These are phyloP conservation scores for Chaetomium fimeti DNA, from an alignment of 495 filamentous ascomycete genomes.

Conservation along the genomic window DNA sequence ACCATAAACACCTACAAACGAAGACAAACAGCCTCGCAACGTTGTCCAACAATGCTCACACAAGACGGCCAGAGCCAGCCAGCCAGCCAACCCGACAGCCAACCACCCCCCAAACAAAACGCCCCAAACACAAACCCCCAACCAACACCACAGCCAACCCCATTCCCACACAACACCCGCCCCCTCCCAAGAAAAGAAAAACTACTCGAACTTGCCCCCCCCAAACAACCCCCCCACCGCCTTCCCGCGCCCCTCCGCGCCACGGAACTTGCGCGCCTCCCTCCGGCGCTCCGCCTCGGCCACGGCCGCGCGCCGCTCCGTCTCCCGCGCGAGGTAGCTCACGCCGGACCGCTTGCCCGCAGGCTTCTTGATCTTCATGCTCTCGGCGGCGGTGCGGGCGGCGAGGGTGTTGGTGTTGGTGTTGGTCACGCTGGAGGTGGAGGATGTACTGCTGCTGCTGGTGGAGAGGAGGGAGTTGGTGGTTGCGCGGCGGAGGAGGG, in stretches of 20 bases:
- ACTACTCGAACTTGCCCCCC: slow-evolving; percentile 49
- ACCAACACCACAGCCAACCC: neutral
- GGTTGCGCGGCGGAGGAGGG: slow-evolving; percentile 74
- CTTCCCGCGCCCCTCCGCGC: slow-evolving; percentile 51
- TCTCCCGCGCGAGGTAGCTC: slow-evolving; percentile 79
- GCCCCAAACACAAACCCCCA: neutral
- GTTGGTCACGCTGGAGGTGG: slow-evolving; percentile 1
- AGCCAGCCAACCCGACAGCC: neutral
- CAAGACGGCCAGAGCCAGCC: neutral
- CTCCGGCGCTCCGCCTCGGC: slow-evolving; percentile 61
- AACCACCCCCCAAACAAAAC: neutral
- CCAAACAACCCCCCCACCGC: slow-evolving; percentile 54
- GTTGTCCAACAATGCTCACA: neutral
- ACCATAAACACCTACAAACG: neutral
- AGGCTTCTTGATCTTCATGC: slow-evolving; percentile 65
- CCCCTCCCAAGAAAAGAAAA: neutral
- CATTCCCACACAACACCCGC: neutral
- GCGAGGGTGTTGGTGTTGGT: slow-evolving; percentile 14
- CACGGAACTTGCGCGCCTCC: slow-evolving; percentile 67
- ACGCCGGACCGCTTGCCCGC: slow-evolving; percentile 60
- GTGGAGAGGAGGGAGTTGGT: slow-evolving; percentile 54
- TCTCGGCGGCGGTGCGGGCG: slow-evolving; percentile 18
- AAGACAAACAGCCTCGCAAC: neutral
- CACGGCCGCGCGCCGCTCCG: slow-evolving; percentile 57
- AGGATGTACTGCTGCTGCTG: too few species aligned